phyloP scores from a whole-genome alignment of 2,329 filamentous ascomycete species.

The Colletotrichum echinochloae region DNA sequence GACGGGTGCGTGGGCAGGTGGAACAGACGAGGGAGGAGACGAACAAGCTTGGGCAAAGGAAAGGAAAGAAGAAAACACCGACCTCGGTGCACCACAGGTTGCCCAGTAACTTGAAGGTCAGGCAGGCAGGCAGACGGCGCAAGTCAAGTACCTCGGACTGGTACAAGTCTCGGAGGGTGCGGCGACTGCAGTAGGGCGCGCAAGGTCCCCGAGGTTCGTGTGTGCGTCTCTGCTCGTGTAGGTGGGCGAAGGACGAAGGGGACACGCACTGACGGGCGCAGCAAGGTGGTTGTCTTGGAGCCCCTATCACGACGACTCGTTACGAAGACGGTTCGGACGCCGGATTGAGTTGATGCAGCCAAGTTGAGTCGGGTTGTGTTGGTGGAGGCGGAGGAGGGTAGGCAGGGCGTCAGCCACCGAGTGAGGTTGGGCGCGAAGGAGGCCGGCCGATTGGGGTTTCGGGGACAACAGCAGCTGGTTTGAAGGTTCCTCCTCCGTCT shows the following conservation, averaged over 20 bases:
- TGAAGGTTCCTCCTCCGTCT: constrained; percentile 29
- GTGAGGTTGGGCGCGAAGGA: constrained; percentile 14
- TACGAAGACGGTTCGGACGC: neutral
- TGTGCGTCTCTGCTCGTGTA: constrained; percentile 13
- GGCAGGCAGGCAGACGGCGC: constrained; percentile 13
- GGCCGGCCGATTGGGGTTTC: constrained; percentile 1
- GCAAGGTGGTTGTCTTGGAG: constrained; percentile 25
- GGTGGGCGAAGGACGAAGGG: neutral
- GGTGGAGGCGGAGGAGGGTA: neutral
- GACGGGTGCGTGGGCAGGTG: constrained; percentile 12
- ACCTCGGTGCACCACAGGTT: constrained; percentile 33
- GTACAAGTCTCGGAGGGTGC: constrained; percentile 5
- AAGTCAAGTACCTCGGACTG: constrained; percentile 11
- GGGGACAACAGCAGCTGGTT: constrained; percentile 11
- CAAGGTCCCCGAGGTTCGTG: neutral
- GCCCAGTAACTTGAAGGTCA: constrained; percentile 19
- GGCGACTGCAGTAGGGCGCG: constrained; percentile 10
- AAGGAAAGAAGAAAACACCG: constrained; percentile 18
- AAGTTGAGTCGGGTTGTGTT: neutral
- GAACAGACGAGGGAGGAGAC: constrained; percentile 6
- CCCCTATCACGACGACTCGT: constrained; percentile 13
- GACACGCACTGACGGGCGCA: constrained; percentile 8
- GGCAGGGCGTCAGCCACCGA: constrained; percentile 13
- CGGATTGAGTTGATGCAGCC: neutral
- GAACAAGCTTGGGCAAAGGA: neutral